Percentiles rank a stretch among this genome's conserved stretches.
phyloP scores from a whole-genome alignment of 2,329 filamentous ascomycete species.

The Pseudogymnoascus sp. region DNA sequence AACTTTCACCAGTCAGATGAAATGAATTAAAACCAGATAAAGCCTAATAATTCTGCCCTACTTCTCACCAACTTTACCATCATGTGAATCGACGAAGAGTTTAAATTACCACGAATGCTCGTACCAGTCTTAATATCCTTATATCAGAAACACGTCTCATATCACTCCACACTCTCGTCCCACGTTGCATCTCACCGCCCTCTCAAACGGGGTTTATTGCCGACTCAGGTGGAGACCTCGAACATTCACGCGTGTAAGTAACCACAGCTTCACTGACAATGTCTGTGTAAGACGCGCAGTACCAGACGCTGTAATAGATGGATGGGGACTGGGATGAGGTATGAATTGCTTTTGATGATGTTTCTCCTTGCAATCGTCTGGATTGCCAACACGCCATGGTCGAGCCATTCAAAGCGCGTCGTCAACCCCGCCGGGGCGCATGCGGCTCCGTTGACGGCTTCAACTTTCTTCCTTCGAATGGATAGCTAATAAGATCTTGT shows the following conservation, averaged over 20 bases:
- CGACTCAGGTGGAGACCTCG: conserved; percentile 2
- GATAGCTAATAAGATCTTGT: conserved; percentile 22
- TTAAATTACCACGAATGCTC: background rate
- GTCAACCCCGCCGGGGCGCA: conserved; percentile 16
- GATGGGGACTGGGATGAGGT: conserved; percentile 63
- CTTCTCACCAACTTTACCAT: background rate
- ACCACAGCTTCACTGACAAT: conserved; percentile 8
- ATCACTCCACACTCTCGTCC: background rate
- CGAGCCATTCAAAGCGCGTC: conserved; percentile 14
- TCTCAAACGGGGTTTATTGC: background rate
- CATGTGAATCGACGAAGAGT: background rate
- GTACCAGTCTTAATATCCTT: background rate
- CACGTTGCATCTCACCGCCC: background rate
- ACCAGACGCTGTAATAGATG: conserved; percentile 33
- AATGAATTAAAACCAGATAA: background rate
- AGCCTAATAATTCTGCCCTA: background rate
- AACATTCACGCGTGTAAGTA: conserved; percentile 8
- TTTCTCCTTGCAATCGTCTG: background rate
- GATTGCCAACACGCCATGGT: conserved; percentile 10
- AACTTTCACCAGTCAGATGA: background rate
- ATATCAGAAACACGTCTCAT: conserved; percentile 1
- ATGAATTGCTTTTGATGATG: conserved; percentile 26
- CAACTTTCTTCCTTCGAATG: background rate
- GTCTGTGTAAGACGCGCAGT: conserved; percentile 9
- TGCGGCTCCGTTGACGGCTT: conserved; percentile 17